Conservation (phyloP, 148 eudicot species). For the Nyssa sinensis region DNA sequence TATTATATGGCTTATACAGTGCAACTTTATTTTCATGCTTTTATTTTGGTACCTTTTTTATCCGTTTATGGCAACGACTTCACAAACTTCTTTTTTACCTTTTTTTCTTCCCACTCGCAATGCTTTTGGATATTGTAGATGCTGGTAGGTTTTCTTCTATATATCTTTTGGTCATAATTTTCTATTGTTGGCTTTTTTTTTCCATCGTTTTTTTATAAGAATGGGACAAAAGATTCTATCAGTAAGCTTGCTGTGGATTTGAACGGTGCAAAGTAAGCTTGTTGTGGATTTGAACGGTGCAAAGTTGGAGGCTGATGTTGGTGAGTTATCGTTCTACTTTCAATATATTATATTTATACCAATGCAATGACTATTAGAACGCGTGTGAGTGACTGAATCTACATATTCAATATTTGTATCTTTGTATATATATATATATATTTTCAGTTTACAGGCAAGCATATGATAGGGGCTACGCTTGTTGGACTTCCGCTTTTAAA, state of each 20-base stretch:
- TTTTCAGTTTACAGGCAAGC: neutral
- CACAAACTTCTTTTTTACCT: neutral
- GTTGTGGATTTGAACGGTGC: constrained; percentile 84
- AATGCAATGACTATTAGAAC: neutral
- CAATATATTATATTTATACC: neutral
- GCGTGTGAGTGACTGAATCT: neutral
- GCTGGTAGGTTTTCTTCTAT: neutral
- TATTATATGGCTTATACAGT: too few species aligned
- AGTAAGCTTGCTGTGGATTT: constrained; percentile 83
- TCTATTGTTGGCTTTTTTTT: constrained; percentile 14
- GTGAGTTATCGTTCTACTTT: constrained; percentile 38
- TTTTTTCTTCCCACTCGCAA: too few species aligned
- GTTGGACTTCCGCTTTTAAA: too few species aligned
- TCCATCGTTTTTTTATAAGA: constrained; percentile 48
- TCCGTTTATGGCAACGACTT: neutral
- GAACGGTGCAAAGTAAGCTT: constrained; percentile 77
- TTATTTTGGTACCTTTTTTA: too few species aligned
- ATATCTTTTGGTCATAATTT: neutral
- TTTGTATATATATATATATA: too few species aligned
- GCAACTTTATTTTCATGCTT: too few species aligned
- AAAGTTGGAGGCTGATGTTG: constrained; percentile 89
- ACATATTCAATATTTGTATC: neutral
- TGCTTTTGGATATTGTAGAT: constrained; percentile 2
- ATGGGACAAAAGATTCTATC: constrained; percentile 90
- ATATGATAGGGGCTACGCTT: neutral